Evolutionary conservation across 768 basidiomycete species (phyloP), one percentile per base, ranked within the genome.

Genomic region (Mycena polygramma): DNA sequence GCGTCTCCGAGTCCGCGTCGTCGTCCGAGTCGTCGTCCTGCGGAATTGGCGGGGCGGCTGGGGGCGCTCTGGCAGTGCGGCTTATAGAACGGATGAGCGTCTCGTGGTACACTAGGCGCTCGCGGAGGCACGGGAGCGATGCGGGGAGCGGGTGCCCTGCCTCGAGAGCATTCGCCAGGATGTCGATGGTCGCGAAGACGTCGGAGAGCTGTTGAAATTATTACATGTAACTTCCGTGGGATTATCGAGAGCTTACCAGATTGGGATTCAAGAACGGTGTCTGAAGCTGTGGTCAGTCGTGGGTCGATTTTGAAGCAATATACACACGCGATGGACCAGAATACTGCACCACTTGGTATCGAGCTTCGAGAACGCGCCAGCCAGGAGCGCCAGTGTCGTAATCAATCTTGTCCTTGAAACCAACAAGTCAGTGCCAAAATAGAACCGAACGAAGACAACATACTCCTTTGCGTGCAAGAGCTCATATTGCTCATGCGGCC

Each of bases 181-280:
- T 81, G 19, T 82, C 77, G 36, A 84, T 73, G 7, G 79, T 83
- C n/a, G 81, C 78, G 67, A 86, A 85, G 48, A 85, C 68, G 63
- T 86, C 85, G 2, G 84, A n/a, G 19, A 86, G 77, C 85, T 86
- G 52, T 37, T 4, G 17, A 26, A 15, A 13, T 65, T 14, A 37
- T 62, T 36, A 58, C 43, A 57, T 37, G 14, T 39, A 17, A 7
- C 45, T 41, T 20, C 49, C 48, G n/a, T n/a, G n/a, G n/a, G n/a
- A n/a, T n/a, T n/a, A n/a, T n/a, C n/a, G n/a, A n/a, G n/a, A n/a
- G n/a, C 82, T 74, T 69, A 84, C 85, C 5, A 86, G 78, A 58
- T 84, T 84, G 0, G 85, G 84, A 63, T 86, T 86, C 60, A 86
- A 73, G 68, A 82, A 85, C 13, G 85, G 84, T 8, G 85, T 84